These are phyloP conservation scores for Dryadomyces quercus-mongolicae DNA, from an alignment of 2,329 filamentous ascomycete species.

Conservation along the genomic window DNA sequence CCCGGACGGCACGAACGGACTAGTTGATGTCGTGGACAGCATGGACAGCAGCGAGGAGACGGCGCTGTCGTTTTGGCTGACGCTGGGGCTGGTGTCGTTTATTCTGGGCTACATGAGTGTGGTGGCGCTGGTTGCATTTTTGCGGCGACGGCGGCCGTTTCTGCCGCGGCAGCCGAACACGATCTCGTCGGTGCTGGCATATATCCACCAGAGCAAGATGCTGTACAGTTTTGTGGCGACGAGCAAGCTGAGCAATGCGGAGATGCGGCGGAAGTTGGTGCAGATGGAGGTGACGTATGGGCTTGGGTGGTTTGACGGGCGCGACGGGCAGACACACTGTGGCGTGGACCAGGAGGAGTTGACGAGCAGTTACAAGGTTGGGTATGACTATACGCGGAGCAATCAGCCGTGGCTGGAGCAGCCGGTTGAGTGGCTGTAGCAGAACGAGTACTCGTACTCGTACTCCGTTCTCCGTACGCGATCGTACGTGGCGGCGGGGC, in stretches of 20 bases:
- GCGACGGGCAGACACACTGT: slow-evolving; percentile 62
- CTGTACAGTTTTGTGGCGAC: slow-evolving; percentile 63
- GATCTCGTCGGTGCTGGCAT: slow-evolving; percentile 63
- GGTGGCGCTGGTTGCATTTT: slow-evolving; percentile 47
- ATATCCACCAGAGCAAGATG: slow-evolving; percentile 74
- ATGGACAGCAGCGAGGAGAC: slow-evolving; percentile 47
- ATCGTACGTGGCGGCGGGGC: no score
- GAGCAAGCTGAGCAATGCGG: slow-evolving; percentile 44
- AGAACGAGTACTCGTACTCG: no score
- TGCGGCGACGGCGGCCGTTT: slow-evolving; percentile 54
- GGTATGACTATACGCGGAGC: slow-evolving; percentile 34
- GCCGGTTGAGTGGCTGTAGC: slow-evolving; percentile 26
- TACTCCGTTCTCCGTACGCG: no score
- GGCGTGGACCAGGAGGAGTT: slow-evolving; percentile 70
- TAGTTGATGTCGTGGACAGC: slow-evolving; percentile 19
- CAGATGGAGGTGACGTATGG: slow-evolving; percentile 48
- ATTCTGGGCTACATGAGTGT: slow-evolving; percentile 55
- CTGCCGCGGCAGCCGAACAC: slow-evolving; percentile 68
- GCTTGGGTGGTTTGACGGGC: slow-evolving; percentile 63
- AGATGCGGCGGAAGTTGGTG: slow-evolving; percentile 51
- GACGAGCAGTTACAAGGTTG: slow-evolving; percentile 52
- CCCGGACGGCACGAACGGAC: no score
- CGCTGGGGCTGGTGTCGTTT: slow-evolving; percentile 45
- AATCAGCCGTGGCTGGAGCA: slow-evolving; percentile 37
- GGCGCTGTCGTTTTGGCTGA: slow-evolving; percentile 51